These are phyloP conservation scores for Endoconidiophora laricicola DNA, from an alignment of 2,329 filamentous ascomycete genomes.

Conservation along the genomic window DNA sequence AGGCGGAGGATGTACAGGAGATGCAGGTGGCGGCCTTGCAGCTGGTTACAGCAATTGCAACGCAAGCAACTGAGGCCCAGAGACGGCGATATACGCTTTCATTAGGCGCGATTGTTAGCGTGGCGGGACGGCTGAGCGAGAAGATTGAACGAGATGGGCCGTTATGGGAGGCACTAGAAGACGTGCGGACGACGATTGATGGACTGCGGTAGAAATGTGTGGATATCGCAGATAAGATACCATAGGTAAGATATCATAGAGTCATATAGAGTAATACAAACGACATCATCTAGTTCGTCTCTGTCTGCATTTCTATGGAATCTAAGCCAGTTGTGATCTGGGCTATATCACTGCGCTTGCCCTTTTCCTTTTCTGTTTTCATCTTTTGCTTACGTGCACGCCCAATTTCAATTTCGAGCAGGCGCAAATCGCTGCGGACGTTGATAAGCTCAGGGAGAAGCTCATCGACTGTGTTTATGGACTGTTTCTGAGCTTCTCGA, in stretches of 20 bases:
- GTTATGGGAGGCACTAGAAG: conserved; percentile 18
- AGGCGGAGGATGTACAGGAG: conserved; percentile 24
- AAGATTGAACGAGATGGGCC: conserved; percentile 1
- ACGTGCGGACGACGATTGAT: conserved; percentile 24
- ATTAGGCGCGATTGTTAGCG: conserved; percentile 31
- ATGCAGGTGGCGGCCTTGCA: conserved; percentile 38
- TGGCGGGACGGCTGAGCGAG: conserved; percentile 26
- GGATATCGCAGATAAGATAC: neutral
- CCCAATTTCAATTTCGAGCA: conserved; percentile 53
- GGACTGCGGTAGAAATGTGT: conserved; percentile 12
- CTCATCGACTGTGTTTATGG: conserved; percentile 37
- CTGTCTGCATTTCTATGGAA: neutral
- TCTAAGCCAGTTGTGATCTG: neutral
- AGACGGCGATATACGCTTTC: conserved; percentile 34
- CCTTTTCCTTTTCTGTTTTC: conserved; percentile 22
- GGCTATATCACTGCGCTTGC: neutral
- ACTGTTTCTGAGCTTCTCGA: conserved; percentile 41
- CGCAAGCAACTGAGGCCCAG: conserved; percentile 28
- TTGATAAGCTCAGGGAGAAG: conserved; percentile 40
- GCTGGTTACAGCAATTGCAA: conserved; percentile 36
- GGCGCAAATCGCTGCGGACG: conserved; percentile 42
- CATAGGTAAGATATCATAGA: neutral
- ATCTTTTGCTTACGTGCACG: conserved; percentile 38
- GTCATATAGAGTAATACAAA: no score
- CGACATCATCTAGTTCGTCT: neutral